Base-by-base conservation (phyloP, 176 grass and related monocot species). In the Secale cereale region DNA sequence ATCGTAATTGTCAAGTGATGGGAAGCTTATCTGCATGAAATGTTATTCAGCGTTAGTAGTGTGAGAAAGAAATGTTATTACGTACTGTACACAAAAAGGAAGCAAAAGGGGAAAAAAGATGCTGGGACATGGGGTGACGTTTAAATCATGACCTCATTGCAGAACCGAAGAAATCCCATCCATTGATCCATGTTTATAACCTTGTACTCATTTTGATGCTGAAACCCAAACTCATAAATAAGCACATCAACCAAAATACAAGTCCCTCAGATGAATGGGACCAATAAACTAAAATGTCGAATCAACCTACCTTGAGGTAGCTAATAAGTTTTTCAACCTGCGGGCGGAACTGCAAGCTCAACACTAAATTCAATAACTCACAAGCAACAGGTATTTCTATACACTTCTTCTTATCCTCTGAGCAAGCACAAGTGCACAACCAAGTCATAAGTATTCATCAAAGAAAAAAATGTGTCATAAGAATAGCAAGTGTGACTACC, bases 101-200 rank as follows among this genome's bases (percentile, higher is more conserved):
- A 23, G 31, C 25, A 74, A 35, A 16, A 76, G 16, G n/a, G 17
- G 27, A 17, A 74, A 85, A 69, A 69, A 6, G 13, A 77, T 81
- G 59, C 48, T 46, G n/a, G 28, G 48, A 45, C 62, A 90, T 16
- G 48, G 37, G 26, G 17, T 78, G 59, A 77, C 50, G 26, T 70
- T 84, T 71, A 20, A 70, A 84, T 62, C 22, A 78, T 37, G 27
- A 97, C 97, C 97, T 99, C 97, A 80, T 92, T 94, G 83, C 94
- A 99, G 77, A 99, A 99, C 20, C 97, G 90, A 82, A 94, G 83
- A 94, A 99, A 99, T 82, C 88, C 91, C 90, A 89, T 91, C 97
- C 97, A 99, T 65, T 99, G 97, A 16, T 99, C 97, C 91, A 99
- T 91, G 85, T 97, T 99, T 89, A 99, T 96, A 86, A 99, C 97